Conservation (phyloP, 2,329 filamentous ascomycete genomes). For the Trichoderma pleuroti region DNA sequence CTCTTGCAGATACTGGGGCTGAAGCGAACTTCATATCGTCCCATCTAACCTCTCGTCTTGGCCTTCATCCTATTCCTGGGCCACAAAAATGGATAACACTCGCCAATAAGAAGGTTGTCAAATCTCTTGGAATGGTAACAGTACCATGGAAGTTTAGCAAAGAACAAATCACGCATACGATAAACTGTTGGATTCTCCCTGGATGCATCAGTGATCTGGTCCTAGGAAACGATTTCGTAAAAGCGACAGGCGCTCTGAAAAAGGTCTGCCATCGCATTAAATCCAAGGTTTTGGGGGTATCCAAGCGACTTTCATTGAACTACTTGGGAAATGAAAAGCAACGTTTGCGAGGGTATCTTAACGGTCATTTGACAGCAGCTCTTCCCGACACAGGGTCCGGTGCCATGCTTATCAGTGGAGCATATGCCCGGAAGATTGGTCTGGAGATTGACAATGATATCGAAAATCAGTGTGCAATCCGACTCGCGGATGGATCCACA, state of each 20-base stretch:
- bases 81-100: not conserved
- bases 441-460: not conserved
- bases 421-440: not conserved
- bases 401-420: not conserved
- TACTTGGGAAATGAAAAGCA: not conserved
- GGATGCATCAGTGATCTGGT: not conserved
- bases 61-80: not conserved
- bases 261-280: not conserved
- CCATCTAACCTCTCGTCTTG: not conserved
- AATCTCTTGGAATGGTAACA: not conserved
- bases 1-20: not conserved
- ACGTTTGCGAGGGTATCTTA: not conserved
- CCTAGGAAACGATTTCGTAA: not conserved
- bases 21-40: not conserved
- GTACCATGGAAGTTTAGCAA: not conserved
- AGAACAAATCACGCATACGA: not conserved
- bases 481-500: not conserved
- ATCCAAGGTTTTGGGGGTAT: not conserved
- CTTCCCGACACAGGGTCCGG: not conserved
- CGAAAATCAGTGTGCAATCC: not conserved
- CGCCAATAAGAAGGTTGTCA: not conserved
- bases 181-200: not conserved
- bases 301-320: not conserved
- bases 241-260: not conserved
- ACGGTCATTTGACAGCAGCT: not conserved